These are phyloP conservation scores for Cephalotrichum gorgonifer DNA, from an alignment of 2,329 filamentous ascomycete genomes.

Conservation along the genomic window DNA sequence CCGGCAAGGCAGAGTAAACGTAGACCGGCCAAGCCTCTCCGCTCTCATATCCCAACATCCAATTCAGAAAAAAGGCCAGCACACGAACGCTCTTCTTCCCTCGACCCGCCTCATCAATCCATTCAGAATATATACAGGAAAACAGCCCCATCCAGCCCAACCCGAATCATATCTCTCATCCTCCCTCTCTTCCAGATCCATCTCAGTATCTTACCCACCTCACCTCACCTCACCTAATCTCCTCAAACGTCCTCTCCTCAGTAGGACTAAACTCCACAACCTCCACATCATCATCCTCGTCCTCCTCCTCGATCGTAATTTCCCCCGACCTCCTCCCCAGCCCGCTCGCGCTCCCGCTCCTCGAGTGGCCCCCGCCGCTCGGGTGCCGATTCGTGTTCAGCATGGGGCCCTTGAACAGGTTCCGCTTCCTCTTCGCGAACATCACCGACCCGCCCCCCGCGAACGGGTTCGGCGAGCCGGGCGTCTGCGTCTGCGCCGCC, in stretches of 20 bases:
- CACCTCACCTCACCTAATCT: conserved; percentile 18
- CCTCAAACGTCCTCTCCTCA: conserved; percentile 30
- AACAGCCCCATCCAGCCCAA: no score
- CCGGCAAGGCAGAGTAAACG: no score
- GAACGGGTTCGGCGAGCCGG: conserved; percentile 48
- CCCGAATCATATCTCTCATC: no score
- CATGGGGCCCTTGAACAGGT: conserved; percentile 72
- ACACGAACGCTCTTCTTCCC: no score
- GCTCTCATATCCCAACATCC: no score
- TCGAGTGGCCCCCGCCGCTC: conserved; percentile 31
- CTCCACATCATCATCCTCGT: conserved; percentile 26
- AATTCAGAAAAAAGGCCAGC: no score
- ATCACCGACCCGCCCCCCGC: conserved; percentile 49
- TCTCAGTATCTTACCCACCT: conserved; percentile 20
- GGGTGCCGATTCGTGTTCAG: conserved; percentile 33
- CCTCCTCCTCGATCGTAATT: conserved; percentile 60
- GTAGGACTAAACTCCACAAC: conserved; percentile 37
- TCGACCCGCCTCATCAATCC: no score
- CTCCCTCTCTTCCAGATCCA: conserved; percentile 31
- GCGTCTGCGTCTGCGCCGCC: conserved; percentile 26
- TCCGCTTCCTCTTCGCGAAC: conserved; percentile 74
- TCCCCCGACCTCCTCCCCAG: conserved; percentile 61
- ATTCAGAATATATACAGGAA: no score
- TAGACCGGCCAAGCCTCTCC: no score
- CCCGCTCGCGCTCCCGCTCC: conserved; percentile 51